A percentile compares a stretch with the other conserved stretches of the same genome.
Evolutionary conservation across 169 alveolate species (phyloP).

Genomic region (Perkinsus chesapeaki): DNA sequence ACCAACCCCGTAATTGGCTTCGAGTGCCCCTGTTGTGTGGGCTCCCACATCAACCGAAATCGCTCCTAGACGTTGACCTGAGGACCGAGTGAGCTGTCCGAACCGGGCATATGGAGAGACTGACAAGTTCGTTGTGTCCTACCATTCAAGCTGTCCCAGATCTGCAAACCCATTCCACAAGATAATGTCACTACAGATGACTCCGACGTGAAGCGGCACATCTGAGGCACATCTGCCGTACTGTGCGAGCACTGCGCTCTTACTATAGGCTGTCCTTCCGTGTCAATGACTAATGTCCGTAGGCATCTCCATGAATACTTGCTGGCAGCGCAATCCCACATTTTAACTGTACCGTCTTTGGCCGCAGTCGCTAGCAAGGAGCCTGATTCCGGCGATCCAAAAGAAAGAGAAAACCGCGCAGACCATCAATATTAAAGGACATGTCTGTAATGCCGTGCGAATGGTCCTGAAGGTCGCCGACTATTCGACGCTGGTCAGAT

Average conservation of each 20-base stretch:
- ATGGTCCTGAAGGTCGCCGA: neutral
- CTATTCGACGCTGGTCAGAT: neutral
- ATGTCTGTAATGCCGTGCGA: neutral
- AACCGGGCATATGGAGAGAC: too few relatives aligned
- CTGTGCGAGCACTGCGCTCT: neutral
- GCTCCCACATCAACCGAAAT: too few relatives aligned
- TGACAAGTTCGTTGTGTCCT: too few relatives aligned
- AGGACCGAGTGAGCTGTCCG: too few relatives aligned
- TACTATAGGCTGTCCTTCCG: neutral
- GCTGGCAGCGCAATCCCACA: neutral
- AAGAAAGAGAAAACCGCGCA: neutral
- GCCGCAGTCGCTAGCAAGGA: neutral
- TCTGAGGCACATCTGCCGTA: neutral
- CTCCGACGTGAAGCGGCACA: neutral
- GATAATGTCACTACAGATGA: neutral
- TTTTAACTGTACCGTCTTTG: neutral
- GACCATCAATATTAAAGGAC: neutral
- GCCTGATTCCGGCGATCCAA: neutral
- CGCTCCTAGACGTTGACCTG: too few relatives aligned
- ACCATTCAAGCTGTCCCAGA: neutral
- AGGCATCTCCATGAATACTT: neutral
- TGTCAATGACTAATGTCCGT: neutral
- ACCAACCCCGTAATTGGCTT: too few relatives aligned
- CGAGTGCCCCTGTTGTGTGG: too few relatives aligned
- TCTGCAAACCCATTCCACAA: neutral